Conservation (phyloP, 148 eudicot genomes). For the Talinum fruticosum region DNA sequence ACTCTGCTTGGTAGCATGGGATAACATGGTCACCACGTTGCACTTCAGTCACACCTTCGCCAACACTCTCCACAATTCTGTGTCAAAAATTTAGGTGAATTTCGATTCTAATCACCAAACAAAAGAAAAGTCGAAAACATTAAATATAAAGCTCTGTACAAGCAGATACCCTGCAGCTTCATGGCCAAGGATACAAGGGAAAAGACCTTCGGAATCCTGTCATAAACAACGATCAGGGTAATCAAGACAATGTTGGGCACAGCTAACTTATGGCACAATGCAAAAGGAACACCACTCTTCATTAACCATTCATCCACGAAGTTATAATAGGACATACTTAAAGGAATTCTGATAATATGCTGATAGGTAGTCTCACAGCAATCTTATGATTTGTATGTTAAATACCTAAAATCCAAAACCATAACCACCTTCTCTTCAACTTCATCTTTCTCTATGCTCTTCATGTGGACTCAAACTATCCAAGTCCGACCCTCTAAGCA, state of each 20-base stretch:
- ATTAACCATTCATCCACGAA: not conserved
- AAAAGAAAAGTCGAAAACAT: not conserved
- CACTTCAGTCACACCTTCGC: slow-evolving; percentile 96
- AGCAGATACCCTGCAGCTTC: slow-evolving; percentile 97
- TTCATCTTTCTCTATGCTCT: too few species aligned
- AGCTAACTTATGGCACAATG: not conserved
- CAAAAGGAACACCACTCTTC: not conserved
- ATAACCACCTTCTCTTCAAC: too few species aligned
- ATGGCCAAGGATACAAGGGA: slow-evolving; percentile 98
- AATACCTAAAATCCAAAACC: not conserved
- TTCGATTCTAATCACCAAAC: not conserved
- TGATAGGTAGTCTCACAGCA: not conserved
- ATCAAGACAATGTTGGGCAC: not conserved
- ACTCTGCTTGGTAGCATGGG: slow-evolving; percentile 99
- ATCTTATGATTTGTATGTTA: not conserved
- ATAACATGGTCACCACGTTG: slow-evolving; percentile 97
- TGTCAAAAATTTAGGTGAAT: slow-evolving; percentile 14
- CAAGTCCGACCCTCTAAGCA: too few species aligned
- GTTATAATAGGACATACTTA: not conserved
- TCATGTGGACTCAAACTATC: too few species aligned
- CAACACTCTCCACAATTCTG: slow-evolving; percentile 98
- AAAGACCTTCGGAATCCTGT: slow-evolving; percentile 98
- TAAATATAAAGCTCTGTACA: not conserved
- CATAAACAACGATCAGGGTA: not conserved
- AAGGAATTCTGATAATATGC: too few species aligned